Evolutionary conservation across 2,329 filamentous ascomycete species (phyloP), one percentile per base, ranked within the genome.

Genomic region (Orbilia javanica): DNA sequence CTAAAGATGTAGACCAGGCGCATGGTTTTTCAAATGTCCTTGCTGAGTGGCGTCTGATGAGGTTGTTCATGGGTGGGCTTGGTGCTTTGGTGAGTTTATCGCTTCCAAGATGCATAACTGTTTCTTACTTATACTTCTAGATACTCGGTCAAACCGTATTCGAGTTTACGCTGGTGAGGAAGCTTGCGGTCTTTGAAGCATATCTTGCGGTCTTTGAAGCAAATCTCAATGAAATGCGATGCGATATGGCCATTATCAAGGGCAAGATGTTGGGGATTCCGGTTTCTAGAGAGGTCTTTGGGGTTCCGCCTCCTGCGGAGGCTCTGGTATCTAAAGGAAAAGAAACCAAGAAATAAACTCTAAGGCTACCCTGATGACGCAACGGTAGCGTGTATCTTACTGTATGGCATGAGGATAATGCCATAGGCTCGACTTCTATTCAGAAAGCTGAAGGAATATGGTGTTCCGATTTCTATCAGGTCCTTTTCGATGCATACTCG

Each of bases 361-460:
- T 6, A n/a, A 46, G 57, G 29, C 60, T 50, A 64, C 22, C 60
- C 60, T 31, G 42, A 31, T 34, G 60, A 64, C 60, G 36, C 57
- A 46, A n/a, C n/a, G n/a, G n/a, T 63, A 44, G 15, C 57, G 34
- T 63, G n/a, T 63, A 63, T 46, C 55, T 29, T 62, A 15, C 7
- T 39, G n/a, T 62, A 57, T 18, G 36, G 31, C 29, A 62, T 34
- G 55, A 39, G 55, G 55, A 39, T 62, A 22, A 62, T 62, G n/a
- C 22, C 36, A 39, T 63, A 63, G 57, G 36, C 46, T 63, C 57
- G 20, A 63, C 18, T 63, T 20, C 20, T 63, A 63, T 63, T 63
- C 57, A 42, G 36, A 46, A 15, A 63, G 25, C 20, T 42, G 34
- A 63, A 63, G 36, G 22, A 18, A 42, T 44, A 42, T 63, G 42